Conservation (phyloP, 441 rosid genomes). For the Erodium trifolium region DNA sequence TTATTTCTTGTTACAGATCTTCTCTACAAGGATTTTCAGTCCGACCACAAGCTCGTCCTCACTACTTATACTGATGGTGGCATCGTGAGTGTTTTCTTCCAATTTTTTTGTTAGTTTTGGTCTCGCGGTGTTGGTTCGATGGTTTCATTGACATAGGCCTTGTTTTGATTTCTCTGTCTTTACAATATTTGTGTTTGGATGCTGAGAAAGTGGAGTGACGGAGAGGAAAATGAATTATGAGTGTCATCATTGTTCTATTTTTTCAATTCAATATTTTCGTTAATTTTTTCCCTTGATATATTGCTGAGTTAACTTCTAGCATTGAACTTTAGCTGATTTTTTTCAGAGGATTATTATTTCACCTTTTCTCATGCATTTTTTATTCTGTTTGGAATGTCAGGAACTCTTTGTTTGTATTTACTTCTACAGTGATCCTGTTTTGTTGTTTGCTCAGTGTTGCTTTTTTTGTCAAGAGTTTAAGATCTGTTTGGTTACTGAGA, state of each 20-base stretch:
- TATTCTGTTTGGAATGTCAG: not conserved
- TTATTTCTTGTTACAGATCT: conserved; percentile 45
- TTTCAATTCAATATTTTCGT: not conserved
- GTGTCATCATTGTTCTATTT: not conserved
- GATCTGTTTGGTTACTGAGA: not conserved
- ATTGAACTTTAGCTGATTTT: not conserved
- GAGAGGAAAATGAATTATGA: not conserved
- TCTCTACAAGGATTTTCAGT: conserved; percentile 78
- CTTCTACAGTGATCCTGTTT: not conserved
- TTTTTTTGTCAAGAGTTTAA: not conserved
- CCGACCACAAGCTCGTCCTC: conserved; percentile 77
- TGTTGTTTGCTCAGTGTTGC: not conserved
- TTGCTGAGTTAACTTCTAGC: too few species aligned
- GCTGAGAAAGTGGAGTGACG: not conserved
- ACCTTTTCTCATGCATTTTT: not conserved
- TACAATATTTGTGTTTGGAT: not conserved
- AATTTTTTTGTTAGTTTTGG: not conserved
- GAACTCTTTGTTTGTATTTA: not conserved
- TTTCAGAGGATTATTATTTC: not conserved
- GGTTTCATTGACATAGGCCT: not conserved
- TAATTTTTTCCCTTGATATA: too few species aligned
- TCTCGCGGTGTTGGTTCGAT: not conserved
- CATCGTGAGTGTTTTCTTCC: conserved; percentile 43
- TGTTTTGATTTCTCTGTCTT: not conserved
- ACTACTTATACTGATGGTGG: conserved; percentile 74